These are phyloP conservation scores for Ascochyta clinopodiicola DNA, from an alignment of 2,329 filamentous ascomycete species.

Conservation along the genomic window DNA sequence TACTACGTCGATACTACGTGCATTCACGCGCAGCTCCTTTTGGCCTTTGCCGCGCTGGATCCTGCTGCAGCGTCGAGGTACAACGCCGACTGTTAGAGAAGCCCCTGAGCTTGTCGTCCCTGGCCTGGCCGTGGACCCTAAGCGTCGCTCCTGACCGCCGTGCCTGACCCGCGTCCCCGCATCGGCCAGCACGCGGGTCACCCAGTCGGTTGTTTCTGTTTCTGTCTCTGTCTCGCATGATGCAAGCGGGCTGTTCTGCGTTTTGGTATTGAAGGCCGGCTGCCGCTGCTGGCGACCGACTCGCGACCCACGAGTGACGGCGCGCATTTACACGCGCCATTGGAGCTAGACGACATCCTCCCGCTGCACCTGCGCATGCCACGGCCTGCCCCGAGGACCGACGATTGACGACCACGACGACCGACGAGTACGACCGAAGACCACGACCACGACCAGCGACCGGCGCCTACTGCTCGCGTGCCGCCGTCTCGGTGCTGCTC, in stretches of 20 bases:
- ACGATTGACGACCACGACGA: no score
- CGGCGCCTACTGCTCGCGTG: constrained; percentile 17
- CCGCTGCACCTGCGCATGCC: constrained; percentile 15
- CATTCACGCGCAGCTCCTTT: constrained; percentile 24
- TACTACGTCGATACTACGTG: constrained; percentile 8
- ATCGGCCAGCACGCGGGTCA: constrained; percentile 20
- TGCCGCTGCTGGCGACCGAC: constrained; percentile 15
- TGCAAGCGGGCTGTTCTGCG: constrained; percentile 23
- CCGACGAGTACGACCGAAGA: no score
- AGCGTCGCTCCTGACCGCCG: neutral
- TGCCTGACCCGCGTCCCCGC: constrained; percentile 19
- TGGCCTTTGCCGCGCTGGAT: constrained; percentile 18
- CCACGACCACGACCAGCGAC: neutral
- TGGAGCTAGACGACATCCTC: neutral
- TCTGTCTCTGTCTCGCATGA: constrained; percentile 21
- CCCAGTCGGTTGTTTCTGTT: constrained; percentile 27
- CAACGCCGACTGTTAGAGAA: constrained; percentile 27
- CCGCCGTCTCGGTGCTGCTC: constrained; percentile 16
- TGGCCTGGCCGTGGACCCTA: constrained; percentile 14
- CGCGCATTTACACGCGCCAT: constrained; percentile 1
- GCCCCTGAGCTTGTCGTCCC: constrained; percentile 16
- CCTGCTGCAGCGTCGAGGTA: constrained; percentile 13
- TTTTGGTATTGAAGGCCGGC: constrained; percentile 10
- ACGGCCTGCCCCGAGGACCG: constrained; percentile 15
- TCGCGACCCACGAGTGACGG: constrained; percentile 4